These are phyloP conservation scores for Escovopsis sp. DNA, from an alignment of 2,329 filamentous ascomycete species.

Conservation along the genomic window DNA sequence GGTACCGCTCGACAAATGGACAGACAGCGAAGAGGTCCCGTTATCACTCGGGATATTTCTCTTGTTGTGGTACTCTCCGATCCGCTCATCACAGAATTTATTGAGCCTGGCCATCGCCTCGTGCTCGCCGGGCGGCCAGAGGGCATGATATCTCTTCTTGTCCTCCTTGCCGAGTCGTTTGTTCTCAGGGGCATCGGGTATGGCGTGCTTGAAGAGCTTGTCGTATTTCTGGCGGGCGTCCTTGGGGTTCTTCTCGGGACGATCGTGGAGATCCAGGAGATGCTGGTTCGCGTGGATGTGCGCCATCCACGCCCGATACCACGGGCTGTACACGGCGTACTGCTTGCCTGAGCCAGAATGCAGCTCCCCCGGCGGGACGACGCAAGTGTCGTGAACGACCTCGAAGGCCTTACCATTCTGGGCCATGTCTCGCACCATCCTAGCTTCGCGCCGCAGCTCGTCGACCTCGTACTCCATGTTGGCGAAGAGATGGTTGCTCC, in stretches of 20 bases:
- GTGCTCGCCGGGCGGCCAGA: slow-evolving; percentile 66
- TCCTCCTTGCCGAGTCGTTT: slow-evolving; percentile 49
- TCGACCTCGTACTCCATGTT: slow-evolving; percentile 91
- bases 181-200: slow-evolving; percentile 48
- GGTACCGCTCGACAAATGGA: slow-evolving; percentile 57
- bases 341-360: slow-evolving; percentile 56
- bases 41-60: slow-evolving; percentile 52
- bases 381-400: slow-evolving; percentile 67
- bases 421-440: slow-evolving; percentile 45
- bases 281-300: slow-evolving; percentile 57
- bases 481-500: slow-evolving; percentile 58
- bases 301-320: slow-evolving; percentile 63
- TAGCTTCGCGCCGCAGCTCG: slow-evolving; percentile 64
- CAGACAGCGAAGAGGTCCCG: slow-evolving; percentile 53
- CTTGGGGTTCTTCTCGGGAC: slow-evolving; percentile 23
- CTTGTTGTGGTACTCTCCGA: slow-evolving; percentile 44
- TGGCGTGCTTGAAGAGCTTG: slow-evolving; percentile 41
- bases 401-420: slow-evolving; percentile 52
- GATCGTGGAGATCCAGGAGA: slow-evolving; percentile 46
- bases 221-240: slow-evolving; percentile 29
- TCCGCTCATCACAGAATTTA: slow-evolving; percentile 52
- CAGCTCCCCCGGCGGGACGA: slow-evolving; percentile 61
- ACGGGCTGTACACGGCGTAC: slow-evolving; percentile 74
- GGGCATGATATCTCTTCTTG: slow-evolving; percentile 35
- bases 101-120: slow-evolving; percentile 50